phyloP scores from a whole-genome alignment of 2,329 filamentous ascomycete genomes.

The Hansfordia pulvinata region DNA sequence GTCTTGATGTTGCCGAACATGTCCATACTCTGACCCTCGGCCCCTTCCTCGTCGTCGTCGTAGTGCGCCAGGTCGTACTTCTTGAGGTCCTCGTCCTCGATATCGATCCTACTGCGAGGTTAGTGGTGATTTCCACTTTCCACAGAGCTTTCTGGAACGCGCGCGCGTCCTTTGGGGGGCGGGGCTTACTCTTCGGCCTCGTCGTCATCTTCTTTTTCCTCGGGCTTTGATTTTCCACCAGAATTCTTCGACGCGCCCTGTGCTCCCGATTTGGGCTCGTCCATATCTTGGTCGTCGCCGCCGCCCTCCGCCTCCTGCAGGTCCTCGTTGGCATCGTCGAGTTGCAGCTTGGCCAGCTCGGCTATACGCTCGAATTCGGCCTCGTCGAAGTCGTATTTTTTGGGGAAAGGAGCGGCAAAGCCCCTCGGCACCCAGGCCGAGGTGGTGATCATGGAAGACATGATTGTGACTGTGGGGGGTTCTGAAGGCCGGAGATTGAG shows the following conservation, averaged over 20 bases:
- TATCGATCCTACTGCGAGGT: slow-evolving; percentile 24
- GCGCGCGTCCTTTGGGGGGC: no score
- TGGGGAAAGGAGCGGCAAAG: slow-evolving; percentile 62
- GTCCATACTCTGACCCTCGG: slow-evolving; percentile 61
- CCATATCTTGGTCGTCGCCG: slow-evolving; percentile 11
- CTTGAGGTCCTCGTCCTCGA: slow-evolving; percentile 76
- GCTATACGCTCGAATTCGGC: slow-evolving; percentile 65
- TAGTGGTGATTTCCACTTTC: slow-evolving; percentile 7
- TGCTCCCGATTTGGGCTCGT: slow-evolving; percentile 15
- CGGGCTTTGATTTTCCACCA: no score
- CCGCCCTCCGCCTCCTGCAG: slow-evolving; percentile 48
- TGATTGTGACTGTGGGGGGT: no score
- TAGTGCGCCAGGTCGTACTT: slow-evolving; percentile 96
- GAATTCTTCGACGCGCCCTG: slow-evolving; percentile 8
- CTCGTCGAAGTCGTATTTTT: slow-evolving; percentile 64
- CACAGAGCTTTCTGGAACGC: no score
- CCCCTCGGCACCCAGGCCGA: slow-evolving; percentile 66
- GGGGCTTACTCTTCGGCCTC: slow-evolving; percentile 28
- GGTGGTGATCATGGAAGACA: slow-evolving; percentile 63
- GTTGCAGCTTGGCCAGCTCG: slow-evolving; percentile 59
- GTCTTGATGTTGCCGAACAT: slow-evolving; percentile 96
- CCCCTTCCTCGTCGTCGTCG: slow-evolving; percentile 64
- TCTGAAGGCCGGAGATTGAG: no score
- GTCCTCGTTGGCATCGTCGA: slow-evolving; percentile 86
- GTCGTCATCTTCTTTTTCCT: slow-evolving; percentile 17